Evolutionary conservation across 148 eudicot genomes (phyloP).

Genomic region (Nyssa sinensis): DNA sequence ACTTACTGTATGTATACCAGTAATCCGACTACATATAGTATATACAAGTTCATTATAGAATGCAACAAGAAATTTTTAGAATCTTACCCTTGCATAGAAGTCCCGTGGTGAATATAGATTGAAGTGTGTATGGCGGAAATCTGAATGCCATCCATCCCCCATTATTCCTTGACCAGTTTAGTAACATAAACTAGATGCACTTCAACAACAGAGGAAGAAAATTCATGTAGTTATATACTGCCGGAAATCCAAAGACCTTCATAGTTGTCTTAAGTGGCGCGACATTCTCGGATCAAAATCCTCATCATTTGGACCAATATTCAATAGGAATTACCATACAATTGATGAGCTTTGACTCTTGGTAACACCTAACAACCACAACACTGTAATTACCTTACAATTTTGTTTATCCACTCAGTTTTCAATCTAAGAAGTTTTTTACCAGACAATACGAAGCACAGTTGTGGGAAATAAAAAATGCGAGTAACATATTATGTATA

Average conservation of each 20-base stretch:
- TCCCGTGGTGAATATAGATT: constrained; percentile 68
- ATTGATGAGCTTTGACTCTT: no score
- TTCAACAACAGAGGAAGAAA: background rate
- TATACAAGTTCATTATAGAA: no score
- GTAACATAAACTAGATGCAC: constrained; percentile 1
- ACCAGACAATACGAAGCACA: background rate
- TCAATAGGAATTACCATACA: constrained; percentile 41
- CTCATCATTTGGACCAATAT: constrained; percentile 24
- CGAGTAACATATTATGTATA: background rate
- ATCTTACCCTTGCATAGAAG: constrained; percentile 58
- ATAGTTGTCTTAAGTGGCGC: constrained; percentile 38
- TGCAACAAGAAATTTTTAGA: background rate
- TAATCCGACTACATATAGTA: no score
- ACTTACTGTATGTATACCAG: no score
- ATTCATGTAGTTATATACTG: background rate
- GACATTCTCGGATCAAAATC: constrained; percentile 34
- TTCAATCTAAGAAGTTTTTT: no score
- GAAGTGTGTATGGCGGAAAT: constrained; percentile 44
- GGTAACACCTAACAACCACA: no score
- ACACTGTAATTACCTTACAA: no score
- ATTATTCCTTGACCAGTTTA: constrained; percentile 53
- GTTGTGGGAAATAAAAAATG: background rate
- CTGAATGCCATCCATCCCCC: constrained; percentile 74
- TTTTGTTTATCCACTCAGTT: no score
- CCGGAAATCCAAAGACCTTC: constrained; percentile 39